phyloP scores from a whole-genome alignment of 148 eudicot species.

The Selenicereus undatus region DNA sequence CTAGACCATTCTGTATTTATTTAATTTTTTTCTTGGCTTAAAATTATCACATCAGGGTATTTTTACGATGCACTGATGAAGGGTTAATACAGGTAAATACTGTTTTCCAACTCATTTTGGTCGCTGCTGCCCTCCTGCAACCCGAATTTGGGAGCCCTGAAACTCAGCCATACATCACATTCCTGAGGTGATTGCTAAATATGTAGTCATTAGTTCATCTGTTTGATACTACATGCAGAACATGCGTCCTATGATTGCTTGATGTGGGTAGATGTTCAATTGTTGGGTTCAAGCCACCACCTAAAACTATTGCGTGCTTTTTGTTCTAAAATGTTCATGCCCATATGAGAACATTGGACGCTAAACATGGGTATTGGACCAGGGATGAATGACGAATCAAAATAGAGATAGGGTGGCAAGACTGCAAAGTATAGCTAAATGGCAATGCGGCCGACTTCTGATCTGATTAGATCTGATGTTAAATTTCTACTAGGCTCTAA shows the following conservation, averaged over 20 bases:
- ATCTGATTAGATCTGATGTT: neutral
- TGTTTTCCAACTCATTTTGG: slow-evolving; percentile 69
- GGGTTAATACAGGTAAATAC: slow-evolving; percentile 67
- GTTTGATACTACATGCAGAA: neutral
- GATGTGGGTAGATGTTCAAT: neutral
- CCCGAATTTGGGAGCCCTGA: slow-evolving; percentile 79
- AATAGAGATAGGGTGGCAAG: neutral
- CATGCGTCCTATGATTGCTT: neutral
- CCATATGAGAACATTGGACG: neutral
- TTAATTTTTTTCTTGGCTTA: slow-evolving; percentile 3
- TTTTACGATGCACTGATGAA: neutral
- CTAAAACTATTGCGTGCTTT: neutral
- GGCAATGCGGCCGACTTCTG: neutral
- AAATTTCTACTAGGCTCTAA: too few species aligned
- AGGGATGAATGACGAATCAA: neutral
- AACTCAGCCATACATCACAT: slow-evolving; percentile 63
- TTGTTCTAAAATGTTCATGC: neutral
- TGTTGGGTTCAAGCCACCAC: neutral
- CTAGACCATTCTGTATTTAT: neutral
- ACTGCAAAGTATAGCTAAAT: neutral
- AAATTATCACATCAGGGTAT: neutral
- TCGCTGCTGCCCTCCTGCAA: slow-evolving; percentile 89
- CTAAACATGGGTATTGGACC: neutral
- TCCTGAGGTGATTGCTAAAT: slow-evolving; percentile 51
- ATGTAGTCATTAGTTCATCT: neutral